Evolutionary conservation across 2,329 filamentous ascomycete species (phyloP).

Genomic region (Apiospora hydei): DNA sequence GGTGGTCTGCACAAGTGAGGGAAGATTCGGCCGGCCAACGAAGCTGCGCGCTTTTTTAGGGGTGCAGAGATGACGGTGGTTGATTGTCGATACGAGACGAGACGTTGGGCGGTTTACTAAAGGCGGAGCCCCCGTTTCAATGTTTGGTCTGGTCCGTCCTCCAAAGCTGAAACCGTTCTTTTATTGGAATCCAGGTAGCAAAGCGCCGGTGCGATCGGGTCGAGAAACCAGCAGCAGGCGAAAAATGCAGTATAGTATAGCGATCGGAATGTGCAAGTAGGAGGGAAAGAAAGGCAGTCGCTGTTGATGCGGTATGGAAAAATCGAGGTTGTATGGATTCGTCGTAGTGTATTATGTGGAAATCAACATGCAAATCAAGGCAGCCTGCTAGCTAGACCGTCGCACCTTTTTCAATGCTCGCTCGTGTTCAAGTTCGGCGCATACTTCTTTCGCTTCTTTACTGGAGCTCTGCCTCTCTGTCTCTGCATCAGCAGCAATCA

Average conservation of each 20-base stretch:
- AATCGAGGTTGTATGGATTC: neutral
- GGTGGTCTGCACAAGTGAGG: neutral
- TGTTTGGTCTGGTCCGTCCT: conserved; percentile 22
- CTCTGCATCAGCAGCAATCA: neutral
- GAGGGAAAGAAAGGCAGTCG: neutral
- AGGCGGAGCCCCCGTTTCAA: conserved; percentile 24
- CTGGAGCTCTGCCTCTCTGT: neutral
- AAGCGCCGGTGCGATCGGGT: neutral
- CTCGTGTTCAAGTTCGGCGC: neutral
- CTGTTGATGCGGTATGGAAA: conserved; percentile 1
- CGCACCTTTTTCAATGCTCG: neutral
- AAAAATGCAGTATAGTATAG: neutral
- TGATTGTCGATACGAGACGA: conserved; percentile 18
- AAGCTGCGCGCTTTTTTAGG: conserved; percentile 5
- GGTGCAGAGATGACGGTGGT: conserved; percentile 1
- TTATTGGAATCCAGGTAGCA: neutral
- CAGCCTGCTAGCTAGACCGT: neutral
- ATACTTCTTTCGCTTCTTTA: neutral
- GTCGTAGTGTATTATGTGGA: neutral
- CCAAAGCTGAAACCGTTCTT: neutral
- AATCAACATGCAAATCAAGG: conserved; percentile 19
- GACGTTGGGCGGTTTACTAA: conserved; percentile 20
- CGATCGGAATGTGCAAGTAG: neutral
- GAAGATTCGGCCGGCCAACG: neutral
- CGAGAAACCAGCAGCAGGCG: neutral